A percentile compares a stretch with the other conserved stretches of the same genome.
Evolutionary conservation across 169 alveolate genomes (phyloP).

Genomic region (Plasmodium inui): DNA sequence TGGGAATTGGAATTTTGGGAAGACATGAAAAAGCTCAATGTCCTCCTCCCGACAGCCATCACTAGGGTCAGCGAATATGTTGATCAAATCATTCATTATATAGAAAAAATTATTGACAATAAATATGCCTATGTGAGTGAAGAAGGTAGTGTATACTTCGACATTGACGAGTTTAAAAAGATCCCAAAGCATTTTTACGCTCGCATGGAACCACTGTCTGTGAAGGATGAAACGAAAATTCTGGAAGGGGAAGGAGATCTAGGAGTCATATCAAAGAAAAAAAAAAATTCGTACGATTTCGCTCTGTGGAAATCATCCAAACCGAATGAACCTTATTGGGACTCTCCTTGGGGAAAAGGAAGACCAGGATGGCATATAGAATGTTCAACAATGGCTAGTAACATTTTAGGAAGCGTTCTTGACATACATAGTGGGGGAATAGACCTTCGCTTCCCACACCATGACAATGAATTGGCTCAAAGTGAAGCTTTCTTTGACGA

Average conservation of each 20-base stretch:
- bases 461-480: constrained; percentile 99
- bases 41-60: constrained; percentile 94
- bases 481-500: constrained; percentile 97
- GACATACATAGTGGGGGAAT: constrained; percentile 99
- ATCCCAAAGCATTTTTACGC: constrained; percentile 92
- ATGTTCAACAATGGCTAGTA: constrained; percentile 98
- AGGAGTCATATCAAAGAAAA: constrained; percentile 90
- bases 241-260: constrained; percentile 95
- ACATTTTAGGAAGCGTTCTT: constrained; percentile 91
- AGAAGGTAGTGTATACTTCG: constrained; percentile 97
- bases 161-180: constrained; percentile 90
- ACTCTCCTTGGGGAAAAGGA: constrained; percentile 98
- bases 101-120: constrained; percentile 91
- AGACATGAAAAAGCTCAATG: constrained; percentile 93
- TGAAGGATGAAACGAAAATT: constrained; percentile 84
- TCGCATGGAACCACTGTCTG: constrained; percentile 94
- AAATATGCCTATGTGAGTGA: constrained; percentile 97
- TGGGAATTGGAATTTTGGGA: constrained; percentile 94
- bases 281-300: constrained; percentile 94
- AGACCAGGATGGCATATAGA: constrained; percentile 99
- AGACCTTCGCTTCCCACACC: constrained; percentile 99
- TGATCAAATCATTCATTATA: constrained; percentile 94
- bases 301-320: constrained; percentile 99
- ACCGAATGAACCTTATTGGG: constrained; percentile 98
- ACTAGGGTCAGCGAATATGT: constrained; percentile 97